Base-by-base conservation (phyloP, 2,329 filamentous ascomycete species). In the Colletotrichum agaves region DNA sequence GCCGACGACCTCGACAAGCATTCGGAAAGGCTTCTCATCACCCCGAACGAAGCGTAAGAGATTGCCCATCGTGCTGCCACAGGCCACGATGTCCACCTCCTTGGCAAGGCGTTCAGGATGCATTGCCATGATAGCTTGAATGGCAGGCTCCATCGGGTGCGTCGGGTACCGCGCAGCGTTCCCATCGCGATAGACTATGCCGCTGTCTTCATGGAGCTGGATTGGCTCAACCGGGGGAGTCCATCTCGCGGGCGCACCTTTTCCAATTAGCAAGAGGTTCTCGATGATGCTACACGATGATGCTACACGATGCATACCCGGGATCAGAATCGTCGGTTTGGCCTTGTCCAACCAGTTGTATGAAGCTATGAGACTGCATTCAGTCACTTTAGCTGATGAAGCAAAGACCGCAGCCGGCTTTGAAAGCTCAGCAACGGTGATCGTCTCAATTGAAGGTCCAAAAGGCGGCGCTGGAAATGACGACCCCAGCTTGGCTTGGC, bases 1-100 rank as follows among this genome's bases (percentile, higher is more conserved):
- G 1, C 83, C 79, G 1, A 91, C 76, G 0, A 80, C 74, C 67
- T 91, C 85, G 4, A 90, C 81, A 3, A 85, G 78, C 67, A 91
- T 87, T 2, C 89, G 83, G 71, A 91, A 91, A 0, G 80, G 61
- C 52, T 80, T 80, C 13, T 83, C 78, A 2, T 79, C 68, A 0
- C 78, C 79, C 2, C 81, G 77, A 4, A 82, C 78, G 69, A 90
- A 91, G 1, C 87, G 82, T 1, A 91, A 77, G 0, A 92, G 81
- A 72, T 87, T 90, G 0, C 88, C 86, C 0, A 92, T 67, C 0
- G 88, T 90, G 70, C 84, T 90, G 0, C 82, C 82, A 66, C 90
- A 92, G 0, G 81, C 87, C 35, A 89, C 81, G 2, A 93, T 71
- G 71, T 91, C 85, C 37, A 90, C 67, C 0, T 19, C 41, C 27